Evolutionary conservation across 768 basidiomycete genomes (phyloP).

Genomic region (Amanita jacksonii): DNA sequence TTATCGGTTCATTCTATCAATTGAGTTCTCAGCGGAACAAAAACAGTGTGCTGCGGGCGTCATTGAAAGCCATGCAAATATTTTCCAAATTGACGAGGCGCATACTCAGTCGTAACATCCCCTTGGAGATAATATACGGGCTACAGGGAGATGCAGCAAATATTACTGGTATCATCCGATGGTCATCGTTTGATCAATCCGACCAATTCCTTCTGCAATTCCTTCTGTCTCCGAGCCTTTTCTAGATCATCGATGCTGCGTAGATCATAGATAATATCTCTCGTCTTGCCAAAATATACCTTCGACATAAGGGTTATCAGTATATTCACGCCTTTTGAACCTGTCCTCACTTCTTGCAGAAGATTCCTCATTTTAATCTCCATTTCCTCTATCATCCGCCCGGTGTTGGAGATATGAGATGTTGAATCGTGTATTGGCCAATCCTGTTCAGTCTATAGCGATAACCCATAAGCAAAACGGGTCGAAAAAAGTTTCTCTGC

Average conservation of each 20-base stretch:
- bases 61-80: too few relatives aligned
- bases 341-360: conserved; percentile 63
- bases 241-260: conserved; percentile 83
- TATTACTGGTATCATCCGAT: neutral
- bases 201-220: conserved; percentile 86
- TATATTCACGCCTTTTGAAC: neutral
- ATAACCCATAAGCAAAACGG: conserved; percentile 2
- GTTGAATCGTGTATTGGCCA: conserved; percentile 69
- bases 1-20: too few relatives aligned
- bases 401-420: conserved; percentile 90
- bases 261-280: conserved; percentile 89
- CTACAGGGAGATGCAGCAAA: too few relatives aligned
- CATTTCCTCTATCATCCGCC: conserved; percentile 96
- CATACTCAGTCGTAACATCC: too few relatives aligned
- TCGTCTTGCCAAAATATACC: conserved; percentile 96
- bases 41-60: too few relatives aligned
- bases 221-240: conserved; percentile 67
- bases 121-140: too few relatives aligned
- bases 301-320: conserved; percentile 15
- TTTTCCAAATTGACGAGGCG: too few relatives aligned
- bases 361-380: conserved; percentile 98
- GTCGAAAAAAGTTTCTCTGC: conserved; percentile 4
- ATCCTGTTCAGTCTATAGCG: conserved; percentile 87
- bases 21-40: too few relatives aligned
- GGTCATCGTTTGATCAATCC: conserved; percentile 68